Conservation (phyloP, 495 filamentous ascomycete species). For the Daldinia loculata region DNA sequence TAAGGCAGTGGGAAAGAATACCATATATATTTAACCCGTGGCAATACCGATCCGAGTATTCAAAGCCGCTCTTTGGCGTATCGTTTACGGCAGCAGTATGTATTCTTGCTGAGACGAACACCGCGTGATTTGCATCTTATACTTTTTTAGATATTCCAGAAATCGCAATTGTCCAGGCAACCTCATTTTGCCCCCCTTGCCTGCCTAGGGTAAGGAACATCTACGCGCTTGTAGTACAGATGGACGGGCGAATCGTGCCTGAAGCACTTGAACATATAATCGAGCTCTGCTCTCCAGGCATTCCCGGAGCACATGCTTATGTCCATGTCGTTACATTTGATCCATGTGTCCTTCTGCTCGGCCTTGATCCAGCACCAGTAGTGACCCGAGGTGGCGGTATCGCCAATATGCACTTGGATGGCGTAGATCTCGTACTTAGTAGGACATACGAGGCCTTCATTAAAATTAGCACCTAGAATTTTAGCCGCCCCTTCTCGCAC, state of each 20-base stretch:
- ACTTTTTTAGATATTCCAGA: too few species aligned
- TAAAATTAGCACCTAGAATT: constrained; percentile 6
- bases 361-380: constrained; percentile 47
- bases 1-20: not conserved
- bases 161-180: too few species aligned
- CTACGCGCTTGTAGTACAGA: constrained; percentile 36
- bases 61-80: not conserved
- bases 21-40: not conserved
- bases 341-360: constrained; percentile 42
- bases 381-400: constrained; percentile 49
- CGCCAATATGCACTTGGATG: constrained; percentile 51
- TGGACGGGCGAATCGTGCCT: constrained; percentile 22
- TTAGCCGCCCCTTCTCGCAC: constrained; percentile 21
- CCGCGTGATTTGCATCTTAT: too few species aligned
- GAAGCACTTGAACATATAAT: not conserved
- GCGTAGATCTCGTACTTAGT: constrained; percentile 58
- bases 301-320: not conserved
- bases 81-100: too few species aligned
- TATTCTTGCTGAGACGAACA: too few species aligned
- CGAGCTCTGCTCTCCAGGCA: not conserved
- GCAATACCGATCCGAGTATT: not conserved
- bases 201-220: not conserved
- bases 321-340: constrained; percentile 43
- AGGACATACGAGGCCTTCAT: constrained; percentile 30
- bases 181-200: not conserved